phyloP scores from a whole-genome alignment of 129 eudicot species.

The Helianthus tuberosus region DNA sequence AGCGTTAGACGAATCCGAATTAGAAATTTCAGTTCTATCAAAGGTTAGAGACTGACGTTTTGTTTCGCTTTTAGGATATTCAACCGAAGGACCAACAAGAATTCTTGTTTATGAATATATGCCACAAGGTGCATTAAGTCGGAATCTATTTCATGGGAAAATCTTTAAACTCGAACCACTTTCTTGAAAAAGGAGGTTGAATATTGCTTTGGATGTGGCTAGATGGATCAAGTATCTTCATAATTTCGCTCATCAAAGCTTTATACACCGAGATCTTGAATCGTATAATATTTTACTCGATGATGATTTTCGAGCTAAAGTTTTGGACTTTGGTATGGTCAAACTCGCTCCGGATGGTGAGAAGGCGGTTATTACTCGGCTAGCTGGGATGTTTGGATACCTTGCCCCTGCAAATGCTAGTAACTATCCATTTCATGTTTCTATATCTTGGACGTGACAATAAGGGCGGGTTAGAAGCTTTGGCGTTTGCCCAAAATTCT shows the following conservation, averaged over 20 bases:
- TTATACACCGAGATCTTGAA: constrained; percentile 96
- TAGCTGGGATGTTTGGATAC: constrained; percentile 96
- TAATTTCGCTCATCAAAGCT: constrained; percentile 81
- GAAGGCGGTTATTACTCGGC: constrained; percentile 77
- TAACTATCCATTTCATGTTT: constrained; percentile 33
- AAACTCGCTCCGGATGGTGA: constrained; percentile 95
- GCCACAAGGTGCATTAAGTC: constrained; percentile 76
- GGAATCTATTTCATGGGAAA: constrained; percentile 69
- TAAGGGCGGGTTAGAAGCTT: too few species aligned
- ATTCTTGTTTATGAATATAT: constrained; percentile 74
- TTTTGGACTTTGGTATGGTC: constrained; percentile 93
- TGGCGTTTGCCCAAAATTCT: too few species aligned
- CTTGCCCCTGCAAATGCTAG: constrained; percentile 99
- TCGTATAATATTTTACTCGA: constrained; percentile 92
- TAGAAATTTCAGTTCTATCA: too few species aligned
- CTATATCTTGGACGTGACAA: too few species aligned
- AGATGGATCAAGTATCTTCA: constrained; percentile 97
- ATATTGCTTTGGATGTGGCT: constrained; percentile 96
- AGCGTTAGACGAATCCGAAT: constrained; percentile 68
- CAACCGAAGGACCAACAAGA: constrained; percentile 66
- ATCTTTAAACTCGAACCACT: constrained; percentile 78
- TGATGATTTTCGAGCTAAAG: constrained; percentile 93
- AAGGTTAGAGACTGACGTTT: too few species aligned
- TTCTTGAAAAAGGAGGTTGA: constrained; percentile 90
- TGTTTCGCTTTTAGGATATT: too few species aligned